Percentiles rank a stretch among this genome's conserved stretches.
Conservation (phyloP, 2,329 filamentous ascomycete species). For the Ophiostoma novo-ulmi region DNA sequence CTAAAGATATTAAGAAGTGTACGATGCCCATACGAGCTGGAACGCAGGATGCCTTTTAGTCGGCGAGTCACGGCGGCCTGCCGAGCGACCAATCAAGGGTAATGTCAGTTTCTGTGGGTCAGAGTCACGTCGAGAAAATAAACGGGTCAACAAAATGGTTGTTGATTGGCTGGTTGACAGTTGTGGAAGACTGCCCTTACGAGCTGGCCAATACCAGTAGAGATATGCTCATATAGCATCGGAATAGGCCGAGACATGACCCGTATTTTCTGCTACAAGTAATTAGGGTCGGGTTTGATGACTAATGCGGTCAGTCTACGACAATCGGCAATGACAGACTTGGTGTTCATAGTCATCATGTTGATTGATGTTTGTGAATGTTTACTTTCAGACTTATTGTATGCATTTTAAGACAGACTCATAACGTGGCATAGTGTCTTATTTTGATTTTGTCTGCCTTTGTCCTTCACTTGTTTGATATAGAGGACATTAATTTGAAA, state of each 20-base stretch:
- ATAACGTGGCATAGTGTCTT: too few species aligned
- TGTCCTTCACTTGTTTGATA: too few species aligned
- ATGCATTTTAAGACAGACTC: too few species aligned
- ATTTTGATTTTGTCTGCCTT: too few species aligned
- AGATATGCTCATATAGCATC: neutral
- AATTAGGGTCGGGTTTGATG: neutral
- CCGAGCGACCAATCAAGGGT: neutral
- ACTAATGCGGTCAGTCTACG: neutral
- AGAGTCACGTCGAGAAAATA: neutral
- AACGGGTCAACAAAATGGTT: neutral
- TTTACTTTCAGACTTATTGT: too few species aligned
- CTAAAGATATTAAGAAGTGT: neutral
- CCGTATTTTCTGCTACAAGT: neutral
- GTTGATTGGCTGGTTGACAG: neutral
- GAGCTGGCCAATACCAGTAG: neutral
- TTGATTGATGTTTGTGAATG: too few species aligned
- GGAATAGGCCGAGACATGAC: neutral
- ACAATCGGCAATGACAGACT: too few species aligned
- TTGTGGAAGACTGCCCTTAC: neutral
- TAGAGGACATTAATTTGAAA: too few species aligned
- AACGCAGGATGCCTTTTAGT: neutral
- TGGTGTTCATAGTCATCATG: too few species aligned
- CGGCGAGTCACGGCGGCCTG: neutral
- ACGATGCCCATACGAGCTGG: slow-evolving; percentile 22
- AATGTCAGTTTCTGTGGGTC: neutral